These are phyloP conservation scores for Naumovozyma dairenensis DNA, from an alignment of 805 yeast genomes.

Conservation along the genomic window DNA sequence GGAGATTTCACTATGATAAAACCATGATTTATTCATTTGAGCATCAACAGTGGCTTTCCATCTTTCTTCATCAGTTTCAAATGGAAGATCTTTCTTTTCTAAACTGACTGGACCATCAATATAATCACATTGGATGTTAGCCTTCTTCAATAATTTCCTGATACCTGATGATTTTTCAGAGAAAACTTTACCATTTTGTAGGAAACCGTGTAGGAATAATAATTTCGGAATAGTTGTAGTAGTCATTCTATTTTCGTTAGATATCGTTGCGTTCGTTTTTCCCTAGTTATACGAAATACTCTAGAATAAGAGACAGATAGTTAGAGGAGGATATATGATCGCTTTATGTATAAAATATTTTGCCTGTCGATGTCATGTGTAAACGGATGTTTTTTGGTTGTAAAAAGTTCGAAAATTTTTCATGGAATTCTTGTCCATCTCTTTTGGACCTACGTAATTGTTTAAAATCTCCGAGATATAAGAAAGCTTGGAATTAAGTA, in stretches of 20 bases:
- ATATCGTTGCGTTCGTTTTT: no score
- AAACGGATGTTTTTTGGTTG: no score
- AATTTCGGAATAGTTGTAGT: slow-evolving; percentile 33
- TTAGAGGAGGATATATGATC: no score
- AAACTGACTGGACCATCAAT: slow-evolving; percentile 69
- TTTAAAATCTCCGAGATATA: no score
- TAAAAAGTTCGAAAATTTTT: no score
- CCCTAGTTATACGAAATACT: no score
- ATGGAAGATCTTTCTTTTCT: slow-evolving; percentile 64
- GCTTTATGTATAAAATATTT: no score
- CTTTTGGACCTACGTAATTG: no score
- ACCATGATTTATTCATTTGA: slow-evolving; percentile 60
- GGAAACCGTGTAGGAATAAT: slow-evolving; percentile 85
- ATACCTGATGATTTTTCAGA: slow-evolving; percentile 85
- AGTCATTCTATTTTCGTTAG: slow-evolving; percentile 12
- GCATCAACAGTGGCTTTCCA: slow-evolving; percentile 40
- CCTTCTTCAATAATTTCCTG: slow-evolving; percentile 58
- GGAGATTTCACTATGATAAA: slow-evolving; percentile 43
- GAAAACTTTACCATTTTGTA: slow-evolving; percentile 75
- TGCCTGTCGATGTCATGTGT: no score
- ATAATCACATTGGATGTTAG: slow-evolving; percentile 62
- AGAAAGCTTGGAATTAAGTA: no score
- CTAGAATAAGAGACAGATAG: no score
- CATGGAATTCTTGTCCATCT: no score
- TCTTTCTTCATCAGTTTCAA: slow-evolving; percentile 46